Conservation (phyloP, 371 early-diverging fungal species). For the Phascolomyces articulosus region DNA sequence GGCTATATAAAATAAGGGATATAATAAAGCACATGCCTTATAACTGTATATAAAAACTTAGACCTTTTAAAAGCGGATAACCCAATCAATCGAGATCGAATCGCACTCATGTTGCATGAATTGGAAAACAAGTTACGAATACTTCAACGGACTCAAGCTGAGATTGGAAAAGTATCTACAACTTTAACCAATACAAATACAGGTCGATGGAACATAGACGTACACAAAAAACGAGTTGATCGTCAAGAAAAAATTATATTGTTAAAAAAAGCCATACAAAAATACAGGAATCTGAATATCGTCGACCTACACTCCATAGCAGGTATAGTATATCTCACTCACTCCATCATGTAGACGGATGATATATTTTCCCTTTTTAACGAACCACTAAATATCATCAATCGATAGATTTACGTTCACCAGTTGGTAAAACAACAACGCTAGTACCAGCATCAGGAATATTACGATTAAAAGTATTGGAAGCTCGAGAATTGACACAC, state of each 20-base stretch:
- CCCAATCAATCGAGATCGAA: conserved; percentile 79
- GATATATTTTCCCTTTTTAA: no score
- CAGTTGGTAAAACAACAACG: conserved; percentile 1
- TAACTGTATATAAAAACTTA: no score
- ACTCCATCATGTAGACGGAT: no score
- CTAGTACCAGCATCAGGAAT: conserved; percentile 68
- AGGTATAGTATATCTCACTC: no score
- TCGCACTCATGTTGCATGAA: conserved; percentile 83
- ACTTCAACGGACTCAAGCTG: conserved; percentile 10
- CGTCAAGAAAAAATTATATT: conserved; percentile 80
- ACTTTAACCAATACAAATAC: conserved; percentile 1
- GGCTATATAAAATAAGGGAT: no score
- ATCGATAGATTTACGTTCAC: neutral
- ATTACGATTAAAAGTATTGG: conserved; percentile 64
- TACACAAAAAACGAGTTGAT: conserved; percentile 69
- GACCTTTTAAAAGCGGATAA: conserved; percentile 78
- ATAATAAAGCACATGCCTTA: no score
- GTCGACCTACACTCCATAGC: conserved; percentile 34
- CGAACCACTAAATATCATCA: no score
- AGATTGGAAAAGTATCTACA: neutral
- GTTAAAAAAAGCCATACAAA: conserved; percentile 76
- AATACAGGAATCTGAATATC: conserved; percentile 81
- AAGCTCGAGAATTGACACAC: conserved; percentile 69
- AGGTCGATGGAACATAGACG: conserved; percentile 60
- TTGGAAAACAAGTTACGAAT: conserved; percentile 79